A percentile compares a stretch with the other conserved stretches of the same genome.
These are phyloP conservation scores for Scheffersomyces titani DNA, from an alignment of 1,139 yeast genomes.

Conservation along the genomic window DNA sequence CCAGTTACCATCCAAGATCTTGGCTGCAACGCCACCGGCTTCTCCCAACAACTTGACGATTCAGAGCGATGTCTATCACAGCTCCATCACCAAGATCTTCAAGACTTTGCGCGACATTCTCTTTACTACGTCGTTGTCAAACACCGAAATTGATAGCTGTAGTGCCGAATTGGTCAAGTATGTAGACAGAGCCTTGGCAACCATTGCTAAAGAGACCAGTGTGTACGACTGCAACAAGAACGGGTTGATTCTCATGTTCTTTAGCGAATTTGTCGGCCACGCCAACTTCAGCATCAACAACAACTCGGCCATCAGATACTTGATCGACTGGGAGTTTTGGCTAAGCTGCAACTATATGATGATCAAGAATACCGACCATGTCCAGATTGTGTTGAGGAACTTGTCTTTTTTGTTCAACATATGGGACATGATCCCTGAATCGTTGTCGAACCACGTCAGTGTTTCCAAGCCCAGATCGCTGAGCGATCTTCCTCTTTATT, in stretches of 20 bases:
- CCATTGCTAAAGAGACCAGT: conserved; percentile 41
- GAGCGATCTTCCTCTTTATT: conserved; percentile 4
- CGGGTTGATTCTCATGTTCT: conserved; percentile 47
- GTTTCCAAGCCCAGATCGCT: conserved; percentile 3
- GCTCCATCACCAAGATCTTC: conserved; percentile 43
- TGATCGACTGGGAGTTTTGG: conserved; percentile 79
- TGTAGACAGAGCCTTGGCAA: conserved; percentile 35
- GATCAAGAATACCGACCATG: conserved; percentile 59
- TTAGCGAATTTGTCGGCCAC: conserved; percentile 47
- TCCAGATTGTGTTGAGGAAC: conserved; percentile 62
- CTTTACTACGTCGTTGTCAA: conserved; percentile 21
- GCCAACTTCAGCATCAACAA: conserved; percentile 22
- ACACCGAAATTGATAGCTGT: conserved; percentile 5
- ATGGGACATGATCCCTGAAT: conserved; percentile 71
- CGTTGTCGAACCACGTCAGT: conserved; percentile 7
- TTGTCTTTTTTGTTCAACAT: conserved; percentile 68
- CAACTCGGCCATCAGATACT: conserved; percentile 6
- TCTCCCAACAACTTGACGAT: conserved; percentile 9
- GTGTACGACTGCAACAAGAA: conserved; percentile 48
- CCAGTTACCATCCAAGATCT: conserved; percentile 18
- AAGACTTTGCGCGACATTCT: conserved; percentile 48
- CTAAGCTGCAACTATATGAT: conserved; percentile 57
- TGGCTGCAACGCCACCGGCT: conserved; percentile 15
- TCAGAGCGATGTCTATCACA: conserved; percentile 36
- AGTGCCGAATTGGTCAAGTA: conserved; percentile 14